Conservation (phyloP, 257 asterid species). For the Solanum sitiens region DNA sequence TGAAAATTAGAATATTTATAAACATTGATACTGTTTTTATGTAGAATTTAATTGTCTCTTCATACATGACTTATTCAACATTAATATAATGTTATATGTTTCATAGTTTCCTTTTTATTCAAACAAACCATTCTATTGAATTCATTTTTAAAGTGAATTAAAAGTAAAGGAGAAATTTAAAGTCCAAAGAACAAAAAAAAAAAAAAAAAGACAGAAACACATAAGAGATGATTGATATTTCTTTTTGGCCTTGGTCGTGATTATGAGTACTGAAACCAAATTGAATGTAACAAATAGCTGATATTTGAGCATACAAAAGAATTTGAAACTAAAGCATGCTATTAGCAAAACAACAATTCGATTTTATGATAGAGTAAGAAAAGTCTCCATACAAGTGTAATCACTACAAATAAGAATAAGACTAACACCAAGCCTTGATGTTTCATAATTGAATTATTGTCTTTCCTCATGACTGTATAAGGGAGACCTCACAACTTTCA, state of each 20-base stretch:
- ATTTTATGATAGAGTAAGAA: neutral
- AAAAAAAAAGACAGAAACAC: no score
- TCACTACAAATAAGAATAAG: neutral
- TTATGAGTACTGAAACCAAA: neutral
- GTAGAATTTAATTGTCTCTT: no score
- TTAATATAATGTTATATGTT: no score
- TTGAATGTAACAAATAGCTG: neutral
- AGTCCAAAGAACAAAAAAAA: no score
- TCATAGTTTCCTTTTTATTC: no score
- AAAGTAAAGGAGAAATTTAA: no score
- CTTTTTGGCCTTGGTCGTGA: neutral
- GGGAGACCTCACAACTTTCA: neutral
- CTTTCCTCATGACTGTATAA: neutral
- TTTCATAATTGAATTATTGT: no score
- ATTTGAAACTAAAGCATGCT: neutral
- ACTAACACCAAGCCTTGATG: neutral
- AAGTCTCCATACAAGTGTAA: neutral
- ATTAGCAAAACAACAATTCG: neutral
- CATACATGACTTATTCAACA: no score
- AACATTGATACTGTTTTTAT: no score
- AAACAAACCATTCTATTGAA: no score
- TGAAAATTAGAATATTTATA: no score
- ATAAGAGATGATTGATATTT: neutral
- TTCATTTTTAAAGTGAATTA: no score
- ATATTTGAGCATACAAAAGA: neutral